Percentiles rank a stretch among this genome's conserved stretches.
Evolutionary conservation across 352 stramenopile genomes (phyloP).

Genomic region (Hyaloperonospora arabidopsidis): DNA sequence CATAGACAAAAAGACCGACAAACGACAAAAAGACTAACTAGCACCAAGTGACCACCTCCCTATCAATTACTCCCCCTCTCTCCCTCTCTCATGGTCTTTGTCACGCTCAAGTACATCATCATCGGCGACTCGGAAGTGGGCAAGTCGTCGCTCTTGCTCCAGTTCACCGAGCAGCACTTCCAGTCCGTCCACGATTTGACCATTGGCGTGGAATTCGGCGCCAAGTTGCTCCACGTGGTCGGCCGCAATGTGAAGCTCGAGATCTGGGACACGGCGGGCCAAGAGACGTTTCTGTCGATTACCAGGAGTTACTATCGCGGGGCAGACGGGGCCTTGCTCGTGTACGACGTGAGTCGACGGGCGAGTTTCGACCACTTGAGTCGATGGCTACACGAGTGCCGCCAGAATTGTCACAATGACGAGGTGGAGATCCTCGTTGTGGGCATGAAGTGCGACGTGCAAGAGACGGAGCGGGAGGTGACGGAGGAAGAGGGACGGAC

Average conservation of each 20-base stretch:
- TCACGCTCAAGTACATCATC: constrained; percentile 88
- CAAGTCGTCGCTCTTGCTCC: constrained; percentile 85
- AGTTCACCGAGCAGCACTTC: constrained; percentile 89
- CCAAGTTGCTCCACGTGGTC: constrained; percentile 80
- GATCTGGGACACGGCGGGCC: constrained; percentile 89
- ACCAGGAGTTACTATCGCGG: constrained; percentile 86
- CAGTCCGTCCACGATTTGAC: constrained; percentile 86
- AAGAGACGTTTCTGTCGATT: constrained; percentile 87
- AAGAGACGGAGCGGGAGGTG: constrained; percentile 48
- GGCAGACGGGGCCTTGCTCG: constrained; percentile 78
- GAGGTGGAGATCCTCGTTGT: constrained; percentile 82
- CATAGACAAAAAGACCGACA: too few relatives aligned
- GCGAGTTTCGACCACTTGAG: constrained; percentile 75
- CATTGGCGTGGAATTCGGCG: constrained; percentile 88
- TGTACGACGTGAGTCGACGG: constrained; percentile 78
- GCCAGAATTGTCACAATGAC: constrained; percentile 82
- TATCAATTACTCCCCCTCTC: too few relatives aligned
- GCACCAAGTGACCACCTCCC: too few relatives aligned
- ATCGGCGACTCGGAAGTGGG: constrained; percentile 85
- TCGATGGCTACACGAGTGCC: constrained; percentile 75
- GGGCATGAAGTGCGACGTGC: constrained; percentile 77
- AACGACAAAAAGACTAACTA: too few relatives aligned
- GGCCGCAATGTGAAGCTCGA: constrained; percentile 84
- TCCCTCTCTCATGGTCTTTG: constrained; percentile 66
- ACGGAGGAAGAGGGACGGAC: constrained; percentile 55